Conservation (phyloP, 805 yeast species). For the Yamadazyma phyllophila region DNA sequence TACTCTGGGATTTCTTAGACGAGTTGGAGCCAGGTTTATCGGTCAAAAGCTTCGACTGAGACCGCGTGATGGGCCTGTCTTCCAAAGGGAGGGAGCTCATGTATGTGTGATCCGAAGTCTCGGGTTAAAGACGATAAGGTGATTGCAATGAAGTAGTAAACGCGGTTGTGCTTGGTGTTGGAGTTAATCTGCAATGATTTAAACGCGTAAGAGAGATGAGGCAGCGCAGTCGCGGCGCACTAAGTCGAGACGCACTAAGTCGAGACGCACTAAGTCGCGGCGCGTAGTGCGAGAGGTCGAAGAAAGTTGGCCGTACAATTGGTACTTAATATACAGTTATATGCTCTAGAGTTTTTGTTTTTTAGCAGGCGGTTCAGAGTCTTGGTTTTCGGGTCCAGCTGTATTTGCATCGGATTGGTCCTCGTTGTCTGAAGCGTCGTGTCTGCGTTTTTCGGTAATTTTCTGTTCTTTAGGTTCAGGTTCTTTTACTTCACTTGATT, state of each 20-base stretch:
- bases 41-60: conserved; percentile 5
- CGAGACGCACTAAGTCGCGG: no score
- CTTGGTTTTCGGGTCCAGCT: neutral
- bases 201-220: no score
- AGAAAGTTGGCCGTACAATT: no score
- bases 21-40: neutral
- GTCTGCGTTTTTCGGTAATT: neutral
- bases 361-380: neutral
- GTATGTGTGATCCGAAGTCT: no score
- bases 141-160: no score
- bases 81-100: conserved; percentile 6
- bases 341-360: neutral
- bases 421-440: neutral
- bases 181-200: no score
- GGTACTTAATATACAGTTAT: no score
- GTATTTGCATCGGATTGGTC: neutral
- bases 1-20: conserved; percentile 4
- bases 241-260: no score
- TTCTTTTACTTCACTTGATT: neutral
- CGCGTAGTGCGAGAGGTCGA: no score
- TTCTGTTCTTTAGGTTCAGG: neutral
- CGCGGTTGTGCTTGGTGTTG: no score
- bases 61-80: conserved; percentile 9
- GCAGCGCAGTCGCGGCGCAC: no score
- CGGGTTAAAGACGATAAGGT: no score